Evolutionary conservation across 805 yeast genomes (phyloP).

Genomic region (Limtongozyma cylindracea): DNA sequence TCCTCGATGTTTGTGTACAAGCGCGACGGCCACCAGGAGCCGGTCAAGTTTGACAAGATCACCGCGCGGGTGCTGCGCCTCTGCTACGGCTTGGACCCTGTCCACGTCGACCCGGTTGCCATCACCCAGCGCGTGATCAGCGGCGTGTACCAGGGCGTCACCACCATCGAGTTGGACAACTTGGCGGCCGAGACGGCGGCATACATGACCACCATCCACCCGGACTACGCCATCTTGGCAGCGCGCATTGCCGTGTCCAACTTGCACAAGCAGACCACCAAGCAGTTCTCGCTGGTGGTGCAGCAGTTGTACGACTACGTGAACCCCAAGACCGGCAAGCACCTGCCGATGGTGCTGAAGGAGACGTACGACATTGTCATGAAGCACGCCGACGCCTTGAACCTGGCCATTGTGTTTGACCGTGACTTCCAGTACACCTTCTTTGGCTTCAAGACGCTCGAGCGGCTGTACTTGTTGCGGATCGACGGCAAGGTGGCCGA

Average conservation of each 20-base stretch:
- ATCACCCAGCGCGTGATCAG: slow-evolving; percentile 89
- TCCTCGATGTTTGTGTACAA: slow-evolving; percentile 69
- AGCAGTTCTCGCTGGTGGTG: slow-evolving; percentile 49
- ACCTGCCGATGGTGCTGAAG: slow-evolving; percentile 16
- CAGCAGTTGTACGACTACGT: slow-evolving; percentile 49
- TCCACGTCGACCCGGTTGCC: slow-evolving; percentile 84
- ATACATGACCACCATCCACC: slow-evolving; percentile 90
- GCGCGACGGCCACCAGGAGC: slow-evolving; percentile 88
- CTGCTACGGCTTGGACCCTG: slow-evolving; percentile 81
- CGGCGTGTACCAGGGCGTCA: slow-evolving; percentile 95
- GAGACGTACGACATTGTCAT: slow-evolving; percentile 14
- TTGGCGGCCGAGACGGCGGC: slow-evolving; percentile 94
- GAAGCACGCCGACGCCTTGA: slow-evolving; percentile 14
- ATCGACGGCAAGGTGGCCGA: slow-evolving; percentile 31
- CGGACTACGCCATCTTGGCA: slow-evolving; percentile 89
- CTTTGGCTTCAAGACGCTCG: slow-evolving; percentile 36
- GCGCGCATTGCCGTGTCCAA: slow-evolving; percentile 91
- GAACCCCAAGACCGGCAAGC: slow-evolving; percentile 55
- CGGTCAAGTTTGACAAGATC: slow-evolving; percentile 87
- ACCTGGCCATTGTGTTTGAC: slow-evolving; percentile 18
- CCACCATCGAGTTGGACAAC: slow-evolving; percentile 50
- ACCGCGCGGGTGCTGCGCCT: slow-evolving; percentile 79
- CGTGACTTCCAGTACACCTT: slow-evolving; percentile 29
- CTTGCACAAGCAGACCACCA: slow-evolving; percentile 83
- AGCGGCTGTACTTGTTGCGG: slow-evolving; percentile 28